Evolutionary conservation across 2,329 filamentous ascomycete genomes (phyloP), one percentile per base, ranked within the genome.

Genomic region (Ophioceras dolichostomum): DNA sequence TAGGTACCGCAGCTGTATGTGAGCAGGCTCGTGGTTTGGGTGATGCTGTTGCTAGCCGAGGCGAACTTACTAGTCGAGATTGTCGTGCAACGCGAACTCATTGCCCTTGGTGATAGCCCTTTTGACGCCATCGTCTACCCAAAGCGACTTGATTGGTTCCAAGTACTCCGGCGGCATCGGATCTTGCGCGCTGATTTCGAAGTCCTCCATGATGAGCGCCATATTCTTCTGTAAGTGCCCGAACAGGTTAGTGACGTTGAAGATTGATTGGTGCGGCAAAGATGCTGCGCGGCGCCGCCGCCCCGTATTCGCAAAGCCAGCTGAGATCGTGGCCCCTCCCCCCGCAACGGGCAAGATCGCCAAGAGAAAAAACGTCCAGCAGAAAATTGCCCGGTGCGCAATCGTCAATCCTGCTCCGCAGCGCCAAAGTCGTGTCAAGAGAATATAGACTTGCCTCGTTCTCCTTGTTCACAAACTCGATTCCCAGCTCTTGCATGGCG

Each of bases 51-150:
- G 19, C 10, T 22, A 19, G 10, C 5, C 20, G 7, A 28, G 10
- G 39, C 20, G 34, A 14, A 66, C 83, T 53, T 66, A 95, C 87
- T 95, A 98, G 62, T 79, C 77, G 47, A 96, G 63, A 54, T 96
- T 96, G 64, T 96, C 91, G 57, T 96, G 88, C 35, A 96, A 72
- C 14, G 91, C 89, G 60, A 89, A 96, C 64, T 95, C 89, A 57
- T 96, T 94, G 49, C 91, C 91, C 61, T 91, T 89, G 35, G 78
- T 70, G 46, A 96, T 91, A n/a, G 87, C 86, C 50, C 77, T 67
- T 57, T 86, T 85, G 37, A 96, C 83, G 41, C 88, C 87, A 29
- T 62, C 65, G 57, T 98, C 89, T 19, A 63, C 64, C 91, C 89
- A 98, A 42, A 96, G 67, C 37, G 70, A 70, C 58, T 83, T 84